These are phyloP conservation scores for Tubosaeta sp. DNA, from an alignment of 768 basidiomycete genomes.

Conservation along the genomic window DNA sequence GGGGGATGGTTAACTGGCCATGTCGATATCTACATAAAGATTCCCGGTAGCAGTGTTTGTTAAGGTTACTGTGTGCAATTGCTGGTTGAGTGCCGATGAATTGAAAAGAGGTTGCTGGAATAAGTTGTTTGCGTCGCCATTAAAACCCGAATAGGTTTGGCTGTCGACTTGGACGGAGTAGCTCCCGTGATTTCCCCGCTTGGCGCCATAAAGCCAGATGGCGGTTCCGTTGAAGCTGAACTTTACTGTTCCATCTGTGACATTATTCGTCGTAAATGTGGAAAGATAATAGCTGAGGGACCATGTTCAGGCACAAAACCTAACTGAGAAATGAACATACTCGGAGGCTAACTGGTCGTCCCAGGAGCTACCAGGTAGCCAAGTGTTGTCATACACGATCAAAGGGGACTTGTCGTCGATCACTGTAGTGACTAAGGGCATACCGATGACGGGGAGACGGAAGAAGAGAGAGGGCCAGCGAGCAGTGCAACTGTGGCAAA, in stretches of 20 bases:
- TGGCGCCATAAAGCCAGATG: conserved; percentile 48
- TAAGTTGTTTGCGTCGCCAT: conserved; percentile 25
- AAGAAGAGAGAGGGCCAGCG: not conserved
- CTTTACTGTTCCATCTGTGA: conserved; percentile 29
- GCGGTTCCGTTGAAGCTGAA: conserved; percentile 49
- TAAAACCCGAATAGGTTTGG: conserved; percentile 19
- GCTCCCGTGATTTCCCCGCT: conserved; percentile 43
- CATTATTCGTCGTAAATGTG: conserved; percentile 39
- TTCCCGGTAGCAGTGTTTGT: conserved; percentile 33
- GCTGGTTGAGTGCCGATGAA: conserved; percentile 29
- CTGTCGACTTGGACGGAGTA: conserved; percentile 43
- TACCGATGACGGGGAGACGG: not conserved
- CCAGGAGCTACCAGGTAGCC: conserved; percentile 15
- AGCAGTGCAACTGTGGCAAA: not conserved
- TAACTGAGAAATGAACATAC: conserved; percentile 7
- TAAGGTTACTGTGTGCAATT: conserved; percentile 33
- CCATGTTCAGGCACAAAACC: not conserved
- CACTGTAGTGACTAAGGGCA: conserved; percentile 24
- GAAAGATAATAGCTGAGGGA: conserved; percentile 34
- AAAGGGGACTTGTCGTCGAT: conserved; percentile 33
- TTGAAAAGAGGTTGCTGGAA: conserved; percentile 45
- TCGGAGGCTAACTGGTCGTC: conserved; percentile 10
- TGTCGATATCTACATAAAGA: conserved; percentile 44
- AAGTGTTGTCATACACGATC: conserved; percentile 24
- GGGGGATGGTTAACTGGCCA: conserved; percentile 20